phyloP scores from a whole-genome alignment of 495 filamentous ascomycete genomes.

The Penicillium bialowiezense region DNA sequence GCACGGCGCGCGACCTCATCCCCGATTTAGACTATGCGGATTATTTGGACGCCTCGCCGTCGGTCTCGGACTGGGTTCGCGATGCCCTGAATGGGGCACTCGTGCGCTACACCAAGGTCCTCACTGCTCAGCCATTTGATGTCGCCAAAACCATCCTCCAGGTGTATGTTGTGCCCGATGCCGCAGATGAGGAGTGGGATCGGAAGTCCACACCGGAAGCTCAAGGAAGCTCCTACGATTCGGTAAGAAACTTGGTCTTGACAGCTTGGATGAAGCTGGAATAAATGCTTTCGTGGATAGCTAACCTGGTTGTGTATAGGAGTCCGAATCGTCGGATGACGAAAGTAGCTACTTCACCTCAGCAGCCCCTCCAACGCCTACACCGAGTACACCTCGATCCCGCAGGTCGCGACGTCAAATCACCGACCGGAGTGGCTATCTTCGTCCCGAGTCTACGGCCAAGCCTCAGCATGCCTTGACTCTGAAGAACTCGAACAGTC shows the following conservation, averaged over 20 bases:
- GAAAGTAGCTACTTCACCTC: slow-evolving; percentile 86
- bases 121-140: slow-evolving; percentile 94
- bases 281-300: not conserved
- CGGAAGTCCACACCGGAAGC: slow-evolving; percentile 27
- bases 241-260: slow-evolving; percentile 22
- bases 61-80: slow-evolving; percentile 66
- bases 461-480: slow-evolving; percentile 58
- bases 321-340: slow-evolving; percentile 62
- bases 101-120: slow-evolving; percentile 79
- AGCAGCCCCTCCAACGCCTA: slow-evolving; percentile 54
- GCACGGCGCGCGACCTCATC: slow-evolving; percentile 79
- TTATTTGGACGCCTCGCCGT: slow-evolving; percentile 76
- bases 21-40: slow-evolving; percentile 87
- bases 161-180: slow-evolving; percentile 55
- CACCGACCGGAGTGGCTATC: slow-evolving; percentile 52
- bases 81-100: slow-evolving; percentile 73
- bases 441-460: slow-evolving; percentile 36
- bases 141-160: slow-evolving; percentile 93
- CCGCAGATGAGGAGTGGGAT: slow-evolving; percentile 29
- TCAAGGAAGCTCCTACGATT: slow-evolving; percentile 35
- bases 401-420: slow-evolving; percentile 43
- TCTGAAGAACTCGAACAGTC: slow-evolving; percentile 66
- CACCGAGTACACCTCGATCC: slow-evolving; percentile 52
- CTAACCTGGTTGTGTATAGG: slow-evolving; percentile 22
- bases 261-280: not conserved